phyloP scores from a whole-genome alignment of 1,284 basidiomycete species.

The Sporisorium scitamineum region DNA sequence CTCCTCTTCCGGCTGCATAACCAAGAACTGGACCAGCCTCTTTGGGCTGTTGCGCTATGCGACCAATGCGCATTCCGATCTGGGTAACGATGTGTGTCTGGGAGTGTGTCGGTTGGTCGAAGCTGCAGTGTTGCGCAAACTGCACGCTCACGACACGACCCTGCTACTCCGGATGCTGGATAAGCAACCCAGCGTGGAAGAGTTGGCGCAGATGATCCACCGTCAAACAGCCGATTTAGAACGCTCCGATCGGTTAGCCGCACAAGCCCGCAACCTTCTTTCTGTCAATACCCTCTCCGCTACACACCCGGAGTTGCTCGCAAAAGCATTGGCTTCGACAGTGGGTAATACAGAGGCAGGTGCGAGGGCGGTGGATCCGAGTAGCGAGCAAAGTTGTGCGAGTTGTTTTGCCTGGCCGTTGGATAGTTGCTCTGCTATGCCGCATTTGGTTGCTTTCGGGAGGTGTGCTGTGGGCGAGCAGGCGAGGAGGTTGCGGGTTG shows the following conservation, averaged over 20 bases:
- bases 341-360: not conserved
- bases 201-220: not conserved
- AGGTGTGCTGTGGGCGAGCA: conserved; percentile 18
- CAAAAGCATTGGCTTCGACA: not conserved
- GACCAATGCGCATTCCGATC: conserved; percentile 32
- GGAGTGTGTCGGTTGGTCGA: conserved; percentile 54
- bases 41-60: conserved; percentile 50
- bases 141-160: conserved; percentile 43
- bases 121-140: conserved; percentile 41
- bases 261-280: conserved; percentile 13
- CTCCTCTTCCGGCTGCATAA: conserved; percentile 1
- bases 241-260: conserved; percentile 12
- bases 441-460: conserved; percentile 44
- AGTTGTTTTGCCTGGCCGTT: conserved; percentile 28
- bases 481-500: not conserved
- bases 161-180: conserved; percentile 6
- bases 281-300: conserved; percentile 5
- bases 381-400: not conserved
- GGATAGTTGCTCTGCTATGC: conserved; percentile 20
- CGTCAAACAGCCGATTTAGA: conserved; percentile 17
- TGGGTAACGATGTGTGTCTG: conserved; percentile 37
- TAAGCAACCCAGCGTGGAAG: not conserved
- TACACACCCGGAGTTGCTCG: conserved; percentile 9
- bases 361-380: conserved; percentile 11
- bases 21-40: conserved; percentile 50